These are phyloP conservation scores for Piper longum DNA, from an alignment of 164 flowering plant genomes.

Conservation along the genomic window DNA sequence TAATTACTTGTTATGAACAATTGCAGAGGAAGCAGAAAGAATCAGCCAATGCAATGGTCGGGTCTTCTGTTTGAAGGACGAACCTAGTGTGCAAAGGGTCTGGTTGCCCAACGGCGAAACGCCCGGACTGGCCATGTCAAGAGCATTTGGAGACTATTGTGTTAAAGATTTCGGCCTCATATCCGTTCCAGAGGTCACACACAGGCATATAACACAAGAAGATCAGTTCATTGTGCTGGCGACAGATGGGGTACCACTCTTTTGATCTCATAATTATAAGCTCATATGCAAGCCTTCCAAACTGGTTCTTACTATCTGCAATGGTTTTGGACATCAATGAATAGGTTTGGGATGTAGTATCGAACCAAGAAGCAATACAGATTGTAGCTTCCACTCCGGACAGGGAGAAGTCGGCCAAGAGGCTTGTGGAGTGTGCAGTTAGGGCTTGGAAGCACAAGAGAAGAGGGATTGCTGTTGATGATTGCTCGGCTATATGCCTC, in stretches of 20 bases:
- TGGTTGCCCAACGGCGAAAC: constrained; percentile 73
- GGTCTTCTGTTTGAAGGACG: constrained; percentile 47
- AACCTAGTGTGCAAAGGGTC: constrained; percentile 52
- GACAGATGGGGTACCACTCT: constrained; percentile 76
- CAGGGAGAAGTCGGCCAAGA: constrained; percentile 55
- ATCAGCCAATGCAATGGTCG: constrained; percentile 51
- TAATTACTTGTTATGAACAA: not conserved
- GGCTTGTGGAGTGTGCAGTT: constrained; percentile 52
- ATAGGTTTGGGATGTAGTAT: constrained; percentile 95
- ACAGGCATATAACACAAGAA: constrained; percentile 33
- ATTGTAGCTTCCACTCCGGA: constrained; percentile 58
- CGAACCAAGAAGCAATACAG: constrained; percentile 80
- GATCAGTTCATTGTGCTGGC: constrained; percentile 86
- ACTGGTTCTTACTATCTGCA: not conserved
- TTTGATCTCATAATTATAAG: not conserved
- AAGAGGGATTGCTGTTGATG: constrained; percentile 61
- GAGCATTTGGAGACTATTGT: constrained; percentile 91
- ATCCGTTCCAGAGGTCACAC: constrained; percentile 47
- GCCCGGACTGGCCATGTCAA: constrained; percentile 87
- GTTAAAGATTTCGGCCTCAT: constrained; percentile 67
- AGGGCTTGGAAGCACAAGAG: constrained; percentile 71
- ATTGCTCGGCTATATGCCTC: constrained; percentile 85
- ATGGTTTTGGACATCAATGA: not conserved
- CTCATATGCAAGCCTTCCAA: not conserved
- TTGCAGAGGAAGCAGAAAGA: constrained; percentile 55